These are phyloP conservation scores for Nyssa sinensis DNA, from an alignment of 148 eudicot genomes.

Conservation along the genomic window DNA sequence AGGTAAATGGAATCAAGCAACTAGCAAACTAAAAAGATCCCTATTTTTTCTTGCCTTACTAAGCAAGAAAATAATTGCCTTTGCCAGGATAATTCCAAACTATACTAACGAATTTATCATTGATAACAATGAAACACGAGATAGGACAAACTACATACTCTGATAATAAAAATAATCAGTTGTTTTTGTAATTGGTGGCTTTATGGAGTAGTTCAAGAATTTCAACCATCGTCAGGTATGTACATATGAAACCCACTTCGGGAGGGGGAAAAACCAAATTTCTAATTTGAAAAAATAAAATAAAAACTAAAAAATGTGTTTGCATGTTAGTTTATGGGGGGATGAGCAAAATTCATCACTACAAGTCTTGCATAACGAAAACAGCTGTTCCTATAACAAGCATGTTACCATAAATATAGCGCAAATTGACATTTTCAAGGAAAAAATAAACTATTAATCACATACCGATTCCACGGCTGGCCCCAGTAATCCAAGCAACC, in stretches of 20 bases:
- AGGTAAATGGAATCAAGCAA: background rate
- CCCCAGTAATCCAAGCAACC: slow-evolving; percentile 99
- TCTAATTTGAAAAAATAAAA: too few relatives aligned
- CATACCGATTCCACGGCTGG: slow-evolving; percentile 97
- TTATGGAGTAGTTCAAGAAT: background rate
- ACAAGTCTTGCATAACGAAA: background rate
- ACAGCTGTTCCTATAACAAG: background rate
- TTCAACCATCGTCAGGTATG: background rate
- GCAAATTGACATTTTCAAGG: background rate
- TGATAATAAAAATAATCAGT: too few relatives aligned
- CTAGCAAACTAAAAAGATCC: background rate
- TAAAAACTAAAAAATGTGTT: background rate
- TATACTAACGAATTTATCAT: background rate
- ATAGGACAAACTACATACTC: background rate
- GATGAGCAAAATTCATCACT: background rate
- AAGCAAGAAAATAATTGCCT: background rate
- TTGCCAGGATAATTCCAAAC: background rate
- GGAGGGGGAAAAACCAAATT: too few relatives aligned
- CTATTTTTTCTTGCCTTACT: background rate
- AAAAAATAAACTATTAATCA: background rate
- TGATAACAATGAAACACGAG: background rate
- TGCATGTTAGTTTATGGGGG: background rate
- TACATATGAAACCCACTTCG: background rate
- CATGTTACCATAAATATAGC: slow-evolving; percentile 4
- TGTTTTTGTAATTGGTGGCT: background rate